Evolutionary conservation across 2,329 filamentous ascomycete genomes (phyloP).

Genomic region (Trichoderma aggressivum): DNA sequence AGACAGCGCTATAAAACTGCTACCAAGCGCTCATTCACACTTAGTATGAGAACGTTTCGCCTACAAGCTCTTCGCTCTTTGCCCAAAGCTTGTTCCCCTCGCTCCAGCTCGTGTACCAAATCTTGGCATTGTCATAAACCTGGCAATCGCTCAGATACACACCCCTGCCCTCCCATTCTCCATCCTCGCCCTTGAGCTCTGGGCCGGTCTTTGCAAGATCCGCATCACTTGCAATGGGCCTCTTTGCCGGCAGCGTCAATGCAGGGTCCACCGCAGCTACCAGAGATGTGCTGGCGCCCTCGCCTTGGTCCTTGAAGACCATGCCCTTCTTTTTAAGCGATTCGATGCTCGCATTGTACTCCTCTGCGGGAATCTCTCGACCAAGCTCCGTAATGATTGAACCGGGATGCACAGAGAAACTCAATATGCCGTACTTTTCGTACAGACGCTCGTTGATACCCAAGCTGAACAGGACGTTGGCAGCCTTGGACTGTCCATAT

Average conservation of each 20-base stretch:
- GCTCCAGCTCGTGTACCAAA: conserved; percentile 3
- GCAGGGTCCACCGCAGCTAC: conserved; percentile 9
- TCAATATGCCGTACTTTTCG: not conserved
- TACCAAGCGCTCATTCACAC: not conserved
- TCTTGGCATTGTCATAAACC: not conserved
- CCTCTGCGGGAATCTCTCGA: not conserved
- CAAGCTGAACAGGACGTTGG: conserved; percentile 1
- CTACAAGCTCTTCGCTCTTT: conserved; percentile 2
- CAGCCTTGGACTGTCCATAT: conserved; percentile 14
- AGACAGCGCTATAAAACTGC: not conserved
- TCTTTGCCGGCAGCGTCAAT: not conserved
- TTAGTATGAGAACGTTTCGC: not conserved
- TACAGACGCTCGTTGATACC: conserved; percentile 6
- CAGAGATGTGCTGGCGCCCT: not conserved
- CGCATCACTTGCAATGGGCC: not conserved
- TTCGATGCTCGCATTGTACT: not conserved
- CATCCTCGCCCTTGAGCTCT: not conserved
- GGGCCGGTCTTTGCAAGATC: not conserved
- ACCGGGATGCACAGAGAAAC: not conserved
- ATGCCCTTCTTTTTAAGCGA: not conserved
- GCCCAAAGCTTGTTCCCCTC: conserved; percentile 2
- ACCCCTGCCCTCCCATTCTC: conserved; percentile 10
- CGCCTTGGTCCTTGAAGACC: not conserved
- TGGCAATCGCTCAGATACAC: conserved; percentile 9
- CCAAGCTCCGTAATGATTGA: not conserved